A percentile compares a stretch with the other conserved stretches of the same genome.
Conservation (phyloP, 208 protist genomes). For the Acanthamoeba royreba region DNA sequence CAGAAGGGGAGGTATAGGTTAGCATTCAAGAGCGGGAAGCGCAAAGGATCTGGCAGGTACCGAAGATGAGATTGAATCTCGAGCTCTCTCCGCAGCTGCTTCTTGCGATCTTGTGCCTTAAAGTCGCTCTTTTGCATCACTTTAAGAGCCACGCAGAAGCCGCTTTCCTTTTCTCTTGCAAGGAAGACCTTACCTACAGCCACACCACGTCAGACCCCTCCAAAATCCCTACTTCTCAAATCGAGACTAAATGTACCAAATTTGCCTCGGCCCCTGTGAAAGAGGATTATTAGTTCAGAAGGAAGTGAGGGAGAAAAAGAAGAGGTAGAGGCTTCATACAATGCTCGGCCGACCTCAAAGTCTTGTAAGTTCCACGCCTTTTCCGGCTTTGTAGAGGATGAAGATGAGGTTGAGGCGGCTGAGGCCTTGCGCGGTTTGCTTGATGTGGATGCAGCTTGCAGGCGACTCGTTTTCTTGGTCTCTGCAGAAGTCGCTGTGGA, state of each 20-base stretch:
- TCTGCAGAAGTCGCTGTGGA: no score
- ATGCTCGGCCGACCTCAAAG: constrained; percentile 92
- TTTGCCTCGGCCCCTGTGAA: not conserved
- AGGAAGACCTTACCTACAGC: constrained; percentile 98
- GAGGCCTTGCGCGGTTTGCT: not conserved
- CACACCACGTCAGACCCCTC: no score
- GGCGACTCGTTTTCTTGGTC: no score
- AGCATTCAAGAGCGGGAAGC: not conserved
- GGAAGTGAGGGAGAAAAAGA: not conserved
- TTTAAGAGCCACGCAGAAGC: constrained; percentile 97
- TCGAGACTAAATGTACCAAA: not conserved
- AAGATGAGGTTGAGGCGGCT: not conserved
- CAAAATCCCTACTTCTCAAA: not conserved
- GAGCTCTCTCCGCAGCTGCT: constrained; percentile 97
- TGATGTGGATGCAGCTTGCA: no score
- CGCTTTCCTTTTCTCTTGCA: constrained; percentile 93
- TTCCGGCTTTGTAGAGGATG: not conserved
- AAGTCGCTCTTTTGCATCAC: constrained; percentile 91
- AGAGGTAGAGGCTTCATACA: constrained; percentile 86
- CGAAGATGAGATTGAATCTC: constrained; percentile 98
- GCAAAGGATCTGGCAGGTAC: not conserved
- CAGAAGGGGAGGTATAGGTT: not conserved
- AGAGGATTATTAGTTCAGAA: not conserved
- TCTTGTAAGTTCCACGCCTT: constrained; percentile 71
- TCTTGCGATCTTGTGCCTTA: constrained; percentile 90